phyloP scores from a whole-genome alignment of 345 rosid species.

The Durio zibethinus region DNA sequence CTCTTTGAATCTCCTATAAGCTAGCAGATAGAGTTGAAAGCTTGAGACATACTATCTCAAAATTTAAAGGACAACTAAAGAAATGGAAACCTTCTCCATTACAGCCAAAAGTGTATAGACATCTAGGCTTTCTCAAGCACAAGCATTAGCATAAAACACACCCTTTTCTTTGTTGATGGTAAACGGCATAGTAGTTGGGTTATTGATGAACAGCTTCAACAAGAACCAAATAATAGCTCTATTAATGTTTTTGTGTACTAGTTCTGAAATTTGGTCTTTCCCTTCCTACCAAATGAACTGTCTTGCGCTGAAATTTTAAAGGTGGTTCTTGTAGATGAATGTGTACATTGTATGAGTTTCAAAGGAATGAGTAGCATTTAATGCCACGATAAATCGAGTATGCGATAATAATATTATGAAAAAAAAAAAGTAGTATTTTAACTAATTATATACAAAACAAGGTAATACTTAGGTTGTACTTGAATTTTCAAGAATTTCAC shows the following conservation, averaged over 20 bases:
- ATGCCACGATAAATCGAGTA: not conserved
- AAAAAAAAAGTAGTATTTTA: not conserved
- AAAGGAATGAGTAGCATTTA: conserved; percentile 14
- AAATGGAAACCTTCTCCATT: not conserved
- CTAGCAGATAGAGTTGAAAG: not conserved
- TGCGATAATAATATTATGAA: not conserved
- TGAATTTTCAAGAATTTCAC: not conserved
- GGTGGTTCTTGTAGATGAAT: conserved; percentile 64
- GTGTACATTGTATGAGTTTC: conserved; percentile 50
- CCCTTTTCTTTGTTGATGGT: not conserved
- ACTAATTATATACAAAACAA: not conserved
- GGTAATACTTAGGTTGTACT: not conserved
- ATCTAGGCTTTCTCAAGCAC: not conserved
- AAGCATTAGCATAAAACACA: not conserved
- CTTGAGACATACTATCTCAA: not conserved
- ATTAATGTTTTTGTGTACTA: not conserved
- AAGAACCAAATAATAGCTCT: not conserved
- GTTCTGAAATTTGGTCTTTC: not conserved
- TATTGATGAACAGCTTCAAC: not conserved
- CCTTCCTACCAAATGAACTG: conserved; percentile 41
- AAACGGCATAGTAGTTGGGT: not conserved
- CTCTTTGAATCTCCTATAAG: not conserved
- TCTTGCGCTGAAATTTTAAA: conserved; percentile 80
- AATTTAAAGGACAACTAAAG: not conserved
- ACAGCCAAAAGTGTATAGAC: not conserved